Evolutionary conservation across 306 rosid genomes (phyloP), one percentile per base, ranked within the genome.

Genomic region (Neltuma alba): DNA sequence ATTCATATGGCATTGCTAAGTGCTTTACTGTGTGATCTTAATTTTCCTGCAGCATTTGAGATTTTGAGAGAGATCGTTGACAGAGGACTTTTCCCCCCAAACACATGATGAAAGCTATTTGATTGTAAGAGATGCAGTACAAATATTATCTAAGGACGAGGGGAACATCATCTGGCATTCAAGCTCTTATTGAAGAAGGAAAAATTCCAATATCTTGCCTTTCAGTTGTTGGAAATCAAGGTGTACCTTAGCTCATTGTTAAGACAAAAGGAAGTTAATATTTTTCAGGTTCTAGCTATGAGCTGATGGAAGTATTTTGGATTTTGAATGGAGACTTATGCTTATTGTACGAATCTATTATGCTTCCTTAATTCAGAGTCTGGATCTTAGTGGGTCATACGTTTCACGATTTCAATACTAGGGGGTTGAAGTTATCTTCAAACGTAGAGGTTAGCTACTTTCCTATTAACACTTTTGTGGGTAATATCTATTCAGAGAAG

Each of bases 351-450:
- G 4, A 12, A 38, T 58, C 27, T 16, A 23, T 28, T 3, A 40
- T 34, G 57, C 12, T 2, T 77, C 61, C 8, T 37, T 52, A 55
- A 23, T 55, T 57, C 33, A 23, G 63, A 57, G 31, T 23, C 16
- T 25, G 63, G 63, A 57, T 57, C 33, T 57, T 25, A 23, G 33
- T 21, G 61, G 61, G 30, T 54, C 98, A 91, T 81, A 93, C 90
- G 84, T 96, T 93, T 78, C 93, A 92, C 77, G 91, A 90, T 87
- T 97, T 96, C 83, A 91, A 86, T 80, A 84, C 98, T 55, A 88
- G 87, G 79, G 96, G 98, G 80, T 85, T 93, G 85, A 93, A 91
- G 80, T 90, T 93, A 89, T 96, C 96, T 61, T 86, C 97, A 37
- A 93, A 84, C 88, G 86, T 93, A 80, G 99, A 91, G 97, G 98